Conservation (phyloP, 371 early-diverging fungal genomes). For the Rhizopus delemar region DNA sequence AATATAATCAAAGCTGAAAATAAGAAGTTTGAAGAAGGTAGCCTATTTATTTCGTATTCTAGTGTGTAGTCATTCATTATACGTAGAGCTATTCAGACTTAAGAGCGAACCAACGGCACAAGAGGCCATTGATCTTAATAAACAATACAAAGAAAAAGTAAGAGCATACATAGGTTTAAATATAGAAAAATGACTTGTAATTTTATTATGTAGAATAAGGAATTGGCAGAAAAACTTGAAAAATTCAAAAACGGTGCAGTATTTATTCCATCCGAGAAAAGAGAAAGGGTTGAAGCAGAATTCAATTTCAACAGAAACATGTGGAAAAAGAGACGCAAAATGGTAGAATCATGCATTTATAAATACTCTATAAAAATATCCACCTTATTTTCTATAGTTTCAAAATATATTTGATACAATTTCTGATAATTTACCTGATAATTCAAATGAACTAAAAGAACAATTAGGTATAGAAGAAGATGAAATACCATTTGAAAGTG, state of each 20-base stretch:
- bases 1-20: slow-evolving; percentile 1
- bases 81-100: slow-evolving; percentile 4
- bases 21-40: slow-evolving; percentile 13
- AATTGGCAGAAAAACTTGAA: slow-evolving; percentile 6
- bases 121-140: slow-evolving; percentile 12
- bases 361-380: neutral
- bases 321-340: slow-evolving; percentile 25
- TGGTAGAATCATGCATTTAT: slow-evolving; percentile 8
- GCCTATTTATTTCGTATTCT: neutral
- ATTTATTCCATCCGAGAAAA: slow-evolving; percentile 22
- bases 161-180: neutral
- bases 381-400: slow-evolving; percentile 13
- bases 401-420: slow-evolving; percentile 20
- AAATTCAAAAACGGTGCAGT: slow-evolving; percentile 4
- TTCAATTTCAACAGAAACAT: slow-evolving; percentile 7
- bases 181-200: neutral
- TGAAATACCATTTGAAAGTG: slow-evolving; percentile 19
- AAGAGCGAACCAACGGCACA: slow-evolving; percentile 19
- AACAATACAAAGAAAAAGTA: slow-evolving; percentile 12
- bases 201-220: slow-evolving; percentile 8
- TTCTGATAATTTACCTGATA: slow-evolving; percentile 20
- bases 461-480: slow-evolving; percentile 32
- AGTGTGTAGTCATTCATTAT: neutral
- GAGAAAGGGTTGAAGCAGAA: slow-evolving; percentile 16
- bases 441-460: slow-evolving; percentile 18